Base-by-base conservation (phyloP, 768 basidiomycete species). In the Boletales sp. region DNA sequence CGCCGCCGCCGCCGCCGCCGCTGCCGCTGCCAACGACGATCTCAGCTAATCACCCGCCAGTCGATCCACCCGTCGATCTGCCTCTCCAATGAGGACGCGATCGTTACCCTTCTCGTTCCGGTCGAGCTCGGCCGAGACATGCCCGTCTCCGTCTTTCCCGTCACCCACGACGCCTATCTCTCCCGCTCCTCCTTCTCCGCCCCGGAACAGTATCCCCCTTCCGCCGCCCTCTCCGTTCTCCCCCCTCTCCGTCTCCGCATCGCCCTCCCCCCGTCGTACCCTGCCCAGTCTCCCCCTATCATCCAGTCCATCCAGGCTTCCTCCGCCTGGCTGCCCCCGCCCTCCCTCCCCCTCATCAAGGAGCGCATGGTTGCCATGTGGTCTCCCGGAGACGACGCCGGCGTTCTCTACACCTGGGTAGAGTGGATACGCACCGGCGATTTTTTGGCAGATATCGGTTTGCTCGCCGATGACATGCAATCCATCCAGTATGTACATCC, bases 61-160 rank as follows among this genome's bases (percentile, higher is more conserved):
- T 82, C 87, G n/a, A 90, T 90, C 40, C 86, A 83, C 62, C 88
- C 88, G 34, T 84, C 88, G 61, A 63, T 69, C 38, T 88, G 73
- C 60, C 55, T 86, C 35, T 77, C 80, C 6, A 76, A 70, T 43
- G 60, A 66, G 30, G 63, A 70, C 41, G 46, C 21, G 34, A 46
- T 54, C 65, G 65, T 19, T 57, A 64, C 30, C 64, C 72, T 44
- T 59, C 77, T 86, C 18, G 80, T 90, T 43, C 82, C 86, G 9
- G 68, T 91, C 35, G 81, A 89, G 53, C 74, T 89, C 34, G 72
- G 65, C 14, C 59, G 63, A 10, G 64, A 78, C 15, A 72, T 64
- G n/a, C 62, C 57, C 10, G 61, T 86, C 19, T 43, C 61, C 38
- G 61, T 83, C 35, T 51, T 65, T 33, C 19, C 48, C 35, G 45